phyloP scores from a whole-genome alignment of 148 eudicot genomes.

The Persicaria tinctoria region DNA sequence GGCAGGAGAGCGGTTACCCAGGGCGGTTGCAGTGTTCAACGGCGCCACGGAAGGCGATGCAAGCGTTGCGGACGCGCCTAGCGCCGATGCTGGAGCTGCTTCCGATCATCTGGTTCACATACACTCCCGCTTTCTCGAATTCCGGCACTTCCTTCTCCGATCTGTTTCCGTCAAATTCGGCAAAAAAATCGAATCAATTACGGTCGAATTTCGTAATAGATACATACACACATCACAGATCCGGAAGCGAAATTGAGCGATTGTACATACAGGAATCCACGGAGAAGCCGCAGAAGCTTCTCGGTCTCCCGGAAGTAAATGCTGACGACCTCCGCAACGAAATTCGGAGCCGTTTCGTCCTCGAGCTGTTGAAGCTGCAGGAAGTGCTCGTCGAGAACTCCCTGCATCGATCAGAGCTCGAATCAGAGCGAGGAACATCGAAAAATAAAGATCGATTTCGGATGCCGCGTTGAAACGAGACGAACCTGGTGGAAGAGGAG shows the following conservation, averaged over 20 bases:
- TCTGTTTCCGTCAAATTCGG: background rate
- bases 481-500: constrained; percentile 75
- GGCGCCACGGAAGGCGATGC: constrained; percentile 79
- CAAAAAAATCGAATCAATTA: background rate
- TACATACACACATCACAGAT: too few relatives aligned
- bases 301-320: constrained; percentile 90
- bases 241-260: background rate
- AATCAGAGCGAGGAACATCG: background rate
- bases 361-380: constrained; percentile 83
- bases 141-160: constrained; percentile 20
- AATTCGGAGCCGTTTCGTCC: constrained; percentile 80
- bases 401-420: constrained; percentile 25
- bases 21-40: constrained; percentile 36
- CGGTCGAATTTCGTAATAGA: too few relatives aligned
- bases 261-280: constrained; percentile 42
- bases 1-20: background rate
- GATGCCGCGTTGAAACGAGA: background rate
- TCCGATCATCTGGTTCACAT: constrained; percentile 81
- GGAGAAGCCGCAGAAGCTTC: constrained; percentile 60
- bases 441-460: background rate
- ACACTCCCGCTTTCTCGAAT: constrained; percentile 69
- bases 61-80: constrained; percentile 63
- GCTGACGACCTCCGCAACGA: constrained; percentile 73
- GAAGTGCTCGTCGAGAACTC: constrained; percentile 90
- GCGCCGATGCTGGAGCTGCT: constrained; percentile 98